Evolutionary conservation across 176 grass and related monocot species (phyloP).

Genomic region (Thinopyrum elongatum): DNA sequence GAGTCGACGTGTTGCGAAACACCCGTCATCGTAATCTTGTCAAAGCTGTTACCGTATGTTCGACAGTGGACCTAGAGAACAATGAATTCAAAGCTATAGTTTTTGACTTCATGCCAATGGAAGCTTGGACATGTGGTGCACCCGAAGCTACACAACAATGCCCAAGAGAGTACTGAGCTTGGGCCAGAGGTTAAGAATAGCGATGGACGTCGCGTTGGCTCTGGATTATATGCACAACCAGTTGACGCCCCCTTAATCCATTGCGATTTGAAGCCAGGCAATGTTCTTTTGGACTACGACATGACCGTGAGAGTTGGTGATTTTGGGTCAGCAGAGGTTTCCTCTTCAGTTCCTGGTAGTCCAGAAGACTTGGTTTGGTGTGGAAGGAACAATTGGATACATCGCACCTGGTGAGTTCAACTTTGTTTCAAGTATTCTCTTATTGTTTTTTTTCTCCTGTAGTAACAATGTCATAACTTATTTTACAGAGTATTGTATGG

Average conservation of each 20-base stretch:
- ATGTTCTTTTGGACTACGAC: background rate
- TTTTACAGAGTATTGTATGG: conserved; percentile 36
- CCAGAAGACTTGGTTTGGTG: background rate
- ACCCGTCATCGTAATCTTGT: conserved; percentile 31
- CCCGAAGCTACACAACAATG: background rate
- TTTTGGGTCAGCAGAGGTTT: conserved; percentile 36
- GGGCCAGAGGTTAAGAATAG: conserved; percentile 17
- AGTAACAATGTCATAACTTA: background rate
- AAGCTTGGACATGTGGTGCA: conserved; percentile 35
- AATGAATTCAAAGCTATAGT: conserved; percentile 37
- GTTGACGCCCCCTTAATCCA: too few species aligned
- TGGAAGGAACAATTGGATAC: conserved; percentile 37
- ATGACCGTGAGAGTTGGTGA: conserved; percentile 28
- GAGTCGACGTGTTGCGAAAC: conserved; percentile 3
- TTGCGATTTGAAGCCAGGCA: too few species aligned
- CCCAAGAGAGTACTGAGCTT: conserved; percentile 22
- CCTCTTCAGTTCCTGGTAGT: background rate
- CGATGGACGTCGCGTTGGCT: conserved; percentile 2
- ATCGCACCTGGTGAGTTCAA: conserved; percentile 24
- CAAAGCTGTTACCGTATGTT: conserved; percentile 28
- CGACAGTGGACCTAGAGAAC: conserved; percentile 28
- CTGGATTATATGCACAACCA: conserved; percentile 38
- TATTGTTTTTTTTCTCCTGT: background rate
- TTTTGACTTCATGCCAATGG: conserved; percentile 43
- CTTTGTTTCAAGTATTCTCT: background rate